Evolutionary conservation across 2,329 filamentous ascomycete genomes (phyloP), one percentile per base, ranked within the genome.

Genomic region (Fusarium sambucinum): DNA sequence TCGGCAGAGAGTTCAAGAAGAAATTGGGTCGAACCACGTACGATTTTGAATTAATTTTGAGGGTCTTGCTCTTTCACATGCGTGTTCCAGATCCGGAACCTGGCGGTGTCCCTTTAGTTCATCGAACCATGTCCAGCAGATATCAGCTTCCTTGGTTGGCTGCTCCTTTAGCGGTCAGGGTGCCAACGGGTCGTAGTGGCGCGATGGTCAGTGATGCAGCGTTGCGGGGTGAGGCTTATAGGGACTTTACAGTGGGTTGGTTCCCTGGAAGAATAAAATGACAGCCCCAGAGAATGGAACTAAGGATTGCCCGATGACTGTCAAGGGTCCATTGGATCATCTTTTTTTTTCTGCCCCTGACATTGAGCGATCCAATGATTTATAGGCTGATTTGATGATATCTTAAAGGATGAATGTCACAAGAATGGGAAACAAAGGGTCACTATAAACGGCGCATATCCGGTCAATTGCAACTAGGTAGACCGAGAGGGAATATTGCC

Each of bases 41-140:
- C 67, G 67, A 70, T 68, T 35, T 57, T 46, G 33, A 41, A 45
- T 45, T 58, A 55, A 13, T 16, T 35, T n/a, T 27, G 44, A 48
- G 47, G 32, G 47, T 53, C 32, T 33, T 50, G 32, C 32, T 50
- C 59, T 57, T 70, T 70, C 67, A 70, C 67, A 70, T 70, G 67
- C 67, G 70, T 70, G 67, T 68, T 59, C 40, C 35, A 46, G 55
- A 55, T 42, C 48, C 68, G 69, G 69, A 69, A 64, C 50, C 68
- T 66, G 64, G 64, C 65, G 65, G 64, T 63, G 61, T 69, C 60
- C 63, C 54, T 50, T 55, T 47, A 27, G 9, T 7, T 16, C 50
- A 71, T 71, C 69, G 69, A 71, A 71, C 69, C 68, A 71, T 66
- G 44, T 44, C 33, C 52, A 47, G 55, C 45, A 46, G 54, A 54